Conservation (phyloP, 345 rosid genomes). For the Gossypium rotundifolium region DNA sequence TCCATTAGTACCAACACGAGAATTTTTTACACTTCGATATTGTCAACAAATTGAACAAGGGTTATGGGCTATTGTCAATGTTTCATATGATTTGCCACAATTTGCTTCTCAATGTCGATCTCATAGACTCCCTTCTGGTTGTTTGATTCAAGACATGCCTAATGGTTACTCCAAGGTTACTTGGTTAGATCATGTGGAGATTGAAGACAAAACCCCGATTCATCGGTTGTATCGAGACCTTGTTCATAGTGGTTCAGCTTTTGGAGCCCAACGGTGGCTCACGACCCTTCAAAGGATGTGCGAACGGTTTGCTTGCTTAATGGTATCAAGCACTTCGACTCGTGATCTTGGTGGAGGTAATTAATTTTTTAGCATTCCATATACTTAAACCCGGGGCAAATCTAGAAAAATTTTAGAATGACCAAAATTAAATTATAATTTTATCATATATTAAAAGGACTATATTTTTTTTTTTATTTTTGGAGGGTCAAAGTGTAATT, state of each 20-base stretch:
- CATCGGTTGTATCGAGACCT: conserved; percentile 66
- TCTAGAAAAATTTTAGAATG: too few relatives aligned
- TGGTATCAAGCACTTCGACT: conserved; percentile 56
- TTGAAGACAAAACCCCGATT: conserved; percentile 57
- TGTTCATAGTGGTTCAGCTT: conserved; percentile 63
- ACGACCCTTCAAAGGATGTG: conserved; percentile 82
- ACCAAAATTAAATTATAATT: too few relatives aligned
- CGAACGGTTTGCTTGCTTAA: conserved; percentile 70
- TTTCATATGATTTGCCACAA: conserved; percentile 80
- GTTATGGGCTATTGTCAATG: conserved; percentile 76
- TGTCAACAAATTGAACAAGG: conserved; percentile 94
- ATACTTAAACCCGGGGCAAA: too few relatives aligned
- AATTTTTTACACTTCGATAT: conserved; percentile 68
- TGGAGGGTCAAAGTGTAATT: too few relatives aligned
- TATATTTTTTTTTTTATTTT: too few relatives aligned
- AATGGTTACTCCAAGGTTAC: conserved; percentile 94
- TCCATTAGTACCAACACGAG: conserved; percentile 69
- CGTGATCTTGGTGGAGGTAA: conserved; percentile 82
- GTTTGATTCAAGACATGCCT: conserved; percentile 96
- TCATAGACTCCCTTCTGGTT: conserved; percentile 82
- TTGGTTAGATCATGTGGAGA: conserved; percentile 86
- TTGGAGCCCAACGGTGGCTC: conserved; percentile 85
- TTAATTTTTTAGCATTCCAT: neutral
- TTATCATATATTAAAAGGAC: too few relatives aligned
- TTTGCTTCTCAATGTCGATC: conserved; percentile 50